Conservation (phyloP, 495 filamentous ascomycete genomes). For the Neurospora tetraspora region DNA sequence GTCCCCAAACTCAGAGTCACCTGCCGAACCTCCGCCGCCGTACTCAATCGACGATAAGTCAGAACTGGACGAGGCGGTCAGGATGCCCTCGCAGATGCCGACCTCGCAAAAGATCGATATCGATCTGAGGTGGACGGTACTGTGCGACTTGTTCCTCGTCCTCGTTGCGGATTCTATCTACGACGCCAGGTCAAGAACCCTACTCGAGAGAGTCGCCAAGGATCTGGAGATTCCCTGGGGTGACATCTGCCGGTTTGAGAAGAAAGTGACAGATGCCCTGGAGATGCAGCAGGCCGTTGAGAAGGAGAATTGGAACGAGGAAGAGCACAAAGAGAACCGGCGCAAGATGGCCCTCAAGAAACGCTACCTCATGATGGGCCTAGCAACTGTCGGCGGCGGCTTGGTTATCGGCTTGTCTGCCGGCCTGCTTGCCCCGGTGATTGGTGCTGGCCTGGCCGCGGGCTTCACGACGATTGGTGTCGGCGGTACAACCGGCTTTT, state of each 20-base stretch:
- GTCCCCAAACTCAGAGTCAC: slow-evolving; percentile 24
- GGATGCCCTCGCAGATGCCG: slow-evolving; percentile 70
- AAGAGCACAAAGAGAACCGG: slow-evolving; percentile 84
- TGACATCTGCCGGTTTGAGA: slow-evolving; percentile 94
- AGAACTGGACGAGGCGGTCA: slow-evolving; percentile 58
- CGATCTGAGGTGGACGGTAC: slow-evolving; percentile 92
- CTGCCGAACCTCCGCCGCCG: slow-evolving; percentile 52
- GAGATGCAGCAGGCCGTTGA: slow-evolving; percentile 92
- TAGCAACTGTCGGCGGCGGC: slow-evolving; percentile 92
- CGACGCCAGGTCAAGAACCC: slow-evolving; percentile 74
- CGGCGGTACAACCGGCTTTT: slow-evolving; percentile 75
- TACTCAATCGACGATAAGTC: slow-evolving; percentile 63
- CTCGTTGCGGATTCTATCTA: slow-evolving; percentile 93
- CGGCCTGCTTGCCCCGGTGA: slow-evolving; percentile 83
- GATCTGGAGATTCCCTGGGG: slow-evolving; percentile 77
- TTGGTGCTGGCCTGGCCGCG: slow-evolving; percentile 88
- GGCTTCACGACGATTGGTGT: slow-evolving; percentile 94
- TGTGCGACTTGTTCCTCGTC: slow-evolving; percentile 92
- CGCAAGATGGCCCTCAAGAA: slow-evolving; percentile 69
- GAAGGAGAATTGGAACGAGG: slow-evolving; percentile 96
- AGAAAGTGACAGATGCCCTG: slow-evolving; percentile 90
- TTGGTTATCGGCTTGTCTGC: slow-evolving; percentile 94
- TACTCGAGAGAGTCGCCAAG: slow-evolving; percentile 75
- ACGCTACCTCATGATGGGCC: slow-evolving; percentile 88
- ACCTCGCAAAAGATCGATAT: slow-evolving; percentile 81